A percentile compares a stretch with the other conserved stretches of the same genome.
Evolutionary conservation across 164 flowering plant species (phyloP).

Genomic region (Chimonanthus praecox): DNA sequence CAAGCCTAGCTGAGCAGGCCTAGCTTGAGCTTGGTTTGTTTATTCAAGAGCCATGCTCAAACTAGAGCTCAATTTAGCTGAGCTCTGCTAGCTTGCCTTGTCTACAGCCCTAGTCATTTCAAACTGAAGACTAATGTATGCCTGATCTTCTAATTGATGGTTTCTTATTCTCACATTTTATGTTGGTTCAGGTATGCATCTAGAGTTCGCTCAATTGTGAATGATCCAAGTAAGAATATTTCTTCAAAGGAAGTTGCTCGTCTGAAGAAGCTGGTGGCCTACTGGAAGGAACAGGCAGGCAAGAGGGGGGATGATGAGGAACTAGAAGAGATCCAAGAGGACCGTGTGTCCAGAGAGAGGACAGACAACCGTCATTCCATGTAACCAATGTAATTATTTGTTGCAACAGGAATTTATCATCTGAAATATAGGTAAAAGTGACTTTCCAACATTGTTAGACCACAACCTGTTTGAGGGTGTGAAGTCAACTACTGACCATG

Average conservation of each 20-base stretch:
- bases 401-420: background rate
- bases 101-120: no score
- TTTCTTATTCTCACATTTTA: background rate
- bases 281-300: conserved; percentile 98
- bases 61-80: no score
- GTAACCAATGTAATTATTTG: conserved; percentile 19
- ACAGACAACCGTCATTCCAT: conserved; percentile 46
- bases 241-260: conserved; percentile 92
- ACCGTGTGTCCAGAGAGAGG: conserved; percentile 40
- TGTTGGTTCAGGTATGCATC: conserved; percentile 80
- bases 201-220: conserved; percentile 87
- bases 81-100: no score
- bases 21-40: no score
- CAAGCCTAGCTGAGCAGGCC: no score
- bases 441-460: background rate
- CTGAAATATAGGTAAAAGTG: background rate
- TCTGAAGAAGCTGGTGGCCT: conserved; percentile 71
- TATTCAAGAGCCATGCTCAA: no score
- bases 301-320: conserved; percentile 77
- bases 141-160: no score
- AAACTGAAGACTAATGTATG: no score
- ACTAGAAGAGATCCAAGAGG: conserved; percentile 81
- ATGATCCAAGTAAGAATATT: conserved; percentile 94
- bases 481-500: no score
- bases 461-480: background rate